Base-by-base conservation (phyloP, 2,329 filamentous ascomycete genomes). In the Endothia cerciana region DNA sequence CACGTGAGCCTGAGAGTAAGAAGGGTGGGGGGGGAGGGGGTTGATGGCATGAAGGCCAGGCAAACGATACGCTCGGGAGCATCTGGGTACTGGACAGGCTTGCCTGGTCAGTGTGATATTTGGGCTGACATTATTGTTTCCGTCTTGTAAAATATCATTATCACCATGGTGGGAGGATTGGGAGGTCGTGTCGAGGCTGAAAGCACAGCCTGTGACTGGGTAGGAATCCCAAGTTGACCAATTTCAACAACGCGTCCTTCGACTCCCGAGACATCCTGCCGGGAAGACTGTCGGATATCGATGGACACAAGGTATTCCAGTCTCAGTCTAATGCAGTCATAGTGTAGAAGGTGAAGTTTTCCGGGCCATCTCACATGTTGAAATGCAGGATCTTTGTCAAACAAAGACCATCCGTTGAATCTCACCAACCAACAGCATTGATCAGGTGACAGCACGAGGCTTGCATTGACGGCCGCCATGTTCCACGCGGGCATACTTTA, bases 401-500 rank as follows among this genome's bases (percentile, higher is more conserved):
- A 55, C 51, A n/a, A n/a, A 19, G 4, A 13, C 51, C 17, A 36
- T 4, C 7, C 17, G 2, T 6, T 36, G 17, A 28, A 40, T n/a
- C n/a, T n/a, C n/a, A n/a, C 36, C 55, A 56, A 6, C 70, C 33
- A 56, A 28, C 79, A 49, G 72, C 75, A 10, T 76, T 78, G 71
- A 74, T 73, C 70, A 79, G 77, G 70, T 73, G 76, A 63, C 59
- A 66, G 19, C 11, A n/a, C 4, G 56, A 59, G 62, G 51, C 58
- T 40, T 62, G n/a, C 38, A 40, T 62, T 66, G 56, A 64, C 61
- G 40, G 61, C 47, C 61, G 61, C 65, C 56, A 64, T 33, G 61
- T 60, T 45, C 56, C 49, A 64, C 45, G 53, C 28, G 15, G 8
- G 17, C 13, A 5, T 17, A 22, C 25, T 25, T 6, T 22, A 5